Evolutionary conservation across 495 filamentous ascomycete genomes (phyloP).

Genomic region (Xylaria bambusicola): DNA sequence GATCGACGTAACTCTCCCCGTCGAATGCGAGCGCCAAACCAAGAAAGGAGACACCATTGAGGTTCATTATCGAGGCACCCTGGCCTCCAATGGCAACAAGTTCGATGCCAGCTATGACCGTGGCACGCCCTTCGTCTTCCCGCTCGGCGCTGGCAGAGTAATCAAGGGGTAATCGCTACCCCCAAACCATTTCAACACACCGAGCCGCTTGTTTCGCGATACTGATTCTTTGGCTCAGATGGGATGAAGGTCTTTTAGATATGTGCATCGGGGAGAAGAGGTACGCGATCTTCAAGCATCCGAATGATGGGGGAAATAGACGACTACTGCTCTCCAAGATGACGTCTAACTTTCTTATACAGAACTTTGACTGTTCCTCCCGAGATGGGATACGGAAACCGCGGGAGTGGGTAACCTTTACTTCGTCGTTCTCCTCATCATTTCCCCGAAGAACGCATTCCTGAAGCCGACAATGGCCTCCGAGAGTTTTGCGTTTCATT

Average conservation of each 20-base stretch:
- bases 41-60: conserved; percentile 73
- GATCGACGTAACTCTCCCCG: conserved; percentile 73
- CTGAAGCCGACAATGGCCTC: too few relatives aligned
- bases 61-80: conserved; percentile 86
- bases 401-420: conserved; percentile 44
- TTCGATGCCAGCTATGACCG: conserved; percentile 76
- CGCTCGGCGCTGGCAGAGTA: conserved; percentile 75
- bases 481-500: too few relatives aligned
- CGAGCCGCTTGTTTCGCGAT: background rate
- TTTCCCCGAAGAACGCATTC: too few relatives aligned
- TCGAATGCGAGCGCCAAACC: conserved; percentile 71
- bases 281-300: conserved; percentile 14
- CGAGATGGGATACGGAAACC: conserved; percentile 77
- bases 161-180: conserved; percentile 71
- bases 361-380: conserved; percentile 88
- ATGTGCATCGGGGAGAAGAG: conserved; percentile 98
- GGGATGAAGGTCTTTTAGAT: conserved; percentile 87
- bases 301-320: background rate
- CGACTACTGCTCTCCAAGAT: background rate
- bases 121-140: conserved; percentile 73
- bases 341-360: background rate
- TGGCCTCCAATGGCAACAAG: conserved; percentile 57
- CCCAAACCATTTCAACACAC: background rate
- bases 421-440: too few relatives aligned
- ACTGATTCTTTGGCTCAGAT: conserved; percentile 45